Base-by-base conservation (phyloP, 2,329 filamentous ascomycete species). In the Diaporthe aspalathi region DNA sequence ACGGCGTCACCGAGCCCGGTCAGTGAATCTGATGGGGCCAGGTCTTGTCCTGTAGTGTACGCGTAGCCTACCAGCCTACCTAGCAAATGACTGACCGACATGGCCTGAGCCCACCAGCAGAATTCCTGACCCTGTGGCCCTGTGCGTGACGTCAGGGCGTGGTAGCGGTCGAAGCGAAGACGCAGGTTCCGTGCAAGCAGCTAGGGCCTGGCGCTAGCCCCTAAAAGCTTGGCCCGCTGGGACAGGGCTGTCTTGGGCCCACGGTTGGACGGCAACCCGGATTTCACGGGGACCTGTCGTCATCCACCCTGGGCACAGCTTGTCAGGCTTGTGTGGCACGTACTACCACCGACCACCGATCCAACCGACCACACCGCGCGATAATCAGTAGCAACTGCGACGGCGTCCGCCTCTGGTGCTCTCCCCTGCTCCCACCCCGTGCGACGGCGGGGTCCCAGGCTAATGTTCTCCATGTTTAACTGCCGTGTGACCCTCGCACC, bases 401-500 rank as follows among this genome's bases (percentile, higher is more conserved):
- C 60, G 45, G 27, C 40, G 57, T 45, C 38, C n/a, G 49, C 35
- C 43, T 63, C 43, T 27, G 27, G 38, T 35, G 43, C 43, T 47
- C 20, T n/a, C 38, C 17, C 9, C 16, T 38, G 17, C 32, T 35
- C 32, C 32, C 9, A 35, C 32, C 32, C 32, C 32, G 32, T 32
- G 27, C 57, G 43, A 63, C 47, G 57, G 54, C 54, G 35, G 60
- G 45, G 57, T 20, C 57, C 43, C 43, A 63, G 60, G 20, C n/a
- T 11, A 38, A 38, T 38, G 35, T 38, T n/a, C 35, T 38, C 35
- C 43, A 49, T 35, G 60, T 63, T 49, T 63, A 63, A 63, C 60
- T 63, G 60, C 43, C 60, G 60, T 67, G 47, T 45, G 65, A 67
- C 65, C 50, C 65, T 53, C 65, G n/a, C 50, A 54, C 65, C 65